These are phyloP conservation scores for Coemansia sp. DNA, from an alignment of 192 early-diverging fungal genomes.

Conservation along the genomic window DNA sequence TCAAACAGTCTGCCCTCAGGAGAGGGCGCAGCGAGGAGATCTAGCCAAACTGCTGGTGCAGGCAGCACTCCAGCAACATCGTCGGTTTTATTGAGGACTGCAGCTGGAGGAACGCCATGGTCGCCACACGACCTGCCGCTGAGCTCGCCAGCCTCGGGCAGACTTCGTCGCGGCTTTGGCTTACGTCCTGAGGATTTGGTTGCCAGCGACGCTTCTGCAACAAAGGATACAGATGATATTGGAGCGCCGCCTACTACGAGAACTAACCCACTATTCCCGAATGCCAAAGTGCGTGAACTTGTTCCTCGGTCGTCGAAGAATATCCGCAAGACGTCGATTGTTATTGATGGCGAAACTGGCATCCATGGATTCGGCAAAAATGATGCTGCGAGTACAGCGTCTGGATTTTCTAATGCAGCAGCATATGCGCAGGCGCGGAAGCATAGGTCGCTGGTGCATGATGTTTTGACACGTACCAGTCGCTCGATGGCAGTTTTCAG, in stretches of 20 bases:
- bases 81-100: constrained; percentile 16
- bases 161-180: constrained; percentile 32
- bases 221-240: not conserved
- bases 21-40: not conserved
- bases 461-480: constrained; percentile 27
- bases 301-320: constrained; percentile 32
- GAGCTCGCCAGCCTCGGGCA: constrained; percentile 13
- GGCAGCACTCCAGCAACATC: constrained; percentile 3
- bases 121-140: constrained; percentile 27
- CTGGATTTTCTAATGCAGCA: constrained; percentile 26
- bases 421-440: constrained; percentile 27
- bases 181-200: constrained; percentile 33
- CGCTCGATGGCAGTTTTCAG: constrained; percentile 27
- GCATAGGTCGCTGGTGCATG: constrained; percentile 31
- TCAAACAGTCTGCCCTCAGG: not conserved
- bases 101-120: constrained; percentile 43
- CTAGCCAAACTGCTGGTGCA: not conserved
- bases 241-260: not conserved
- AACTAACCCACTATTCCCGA: constrained; percentile 22
- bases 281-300: constrained; percentile 43
- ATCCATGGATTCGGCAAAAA: not conserved
- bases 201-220: not conserved
- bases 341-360: constrained; percentile 9
- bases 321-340: constrained; percentile 40
- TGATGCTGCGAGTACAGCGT: constrained; percentile 3